A percentile compares a stretch with the other conserved stretches of the same genome.
Conservation (phyloP, 345 rosid genomes). For the Cardamine resedifolia region DNA sequence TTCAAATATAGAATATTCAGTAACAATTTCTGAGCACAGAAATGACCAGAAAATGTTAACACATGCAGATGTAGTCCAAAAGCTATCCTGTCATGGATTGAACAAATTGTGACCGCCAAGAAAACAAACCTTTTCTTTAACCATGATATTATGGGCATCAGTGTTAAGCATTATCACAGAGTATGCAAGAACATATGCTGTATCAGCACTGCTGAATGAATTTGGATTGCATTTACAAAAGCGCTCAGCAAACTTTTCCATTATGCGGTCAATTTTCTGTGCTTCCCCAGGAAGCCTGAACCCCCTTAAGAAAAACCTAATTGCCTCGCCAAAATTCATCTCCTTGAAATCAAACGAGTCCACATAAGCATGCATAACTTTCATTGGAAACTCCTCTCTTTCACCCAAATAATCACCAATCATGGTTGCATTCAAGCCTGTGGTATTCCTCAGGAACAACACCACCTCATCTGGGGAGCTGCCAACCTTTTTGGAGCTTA, state of each 20-base stretch:
- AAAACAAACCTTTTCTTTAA: constrained; percentile 87
- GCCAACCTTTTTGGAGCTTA: constrained; percentile 68
- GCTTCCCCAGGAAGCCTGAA: constrained; percentile 97
- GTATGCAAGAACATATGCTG: constrained; percentile 95
- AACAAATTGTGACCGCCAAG: constrained; percentile 22
- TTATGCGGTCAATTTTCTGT: constrained; percentile 96
- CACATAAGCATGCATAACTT: constrained; percentile 95
- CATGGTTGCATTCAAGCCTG: constrained; percentile 76
- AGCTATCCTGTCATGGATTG: background rate
- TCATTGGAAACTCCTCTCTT: constrained; percentile 85
- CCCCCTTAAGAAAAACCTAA: constrained; percentile 89
- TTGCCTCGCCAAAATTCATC: constrained; percentile 82
- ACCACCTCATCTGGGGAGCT: constrained; percentile 83
- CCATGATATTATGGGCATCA: constrained; percentile 95
- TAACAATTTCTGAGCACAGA: constrained; percentile 3
- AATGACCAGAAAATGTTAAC: background rate
- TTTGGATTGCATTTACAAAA: constrained; percentile 89
- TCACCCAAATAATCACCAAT: constrained; percentile 98
- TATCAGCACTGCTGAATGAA: constrained; percentile 93
- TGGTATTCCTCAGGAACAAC: constrained; percentile 66
- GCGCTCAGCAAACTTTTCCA: constrained; percentile 98
- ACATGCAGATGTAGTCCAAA: constrained; percentile 29
- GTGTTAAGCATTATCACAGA: constrained; percentile 97
- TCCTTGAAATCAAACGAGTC: constrained; percentile 86
- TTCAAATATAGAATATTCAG: constrained; percentile 14